Conservation (phyloP, 345 rosid genomes). For the Combretum micranthum region DNA sequence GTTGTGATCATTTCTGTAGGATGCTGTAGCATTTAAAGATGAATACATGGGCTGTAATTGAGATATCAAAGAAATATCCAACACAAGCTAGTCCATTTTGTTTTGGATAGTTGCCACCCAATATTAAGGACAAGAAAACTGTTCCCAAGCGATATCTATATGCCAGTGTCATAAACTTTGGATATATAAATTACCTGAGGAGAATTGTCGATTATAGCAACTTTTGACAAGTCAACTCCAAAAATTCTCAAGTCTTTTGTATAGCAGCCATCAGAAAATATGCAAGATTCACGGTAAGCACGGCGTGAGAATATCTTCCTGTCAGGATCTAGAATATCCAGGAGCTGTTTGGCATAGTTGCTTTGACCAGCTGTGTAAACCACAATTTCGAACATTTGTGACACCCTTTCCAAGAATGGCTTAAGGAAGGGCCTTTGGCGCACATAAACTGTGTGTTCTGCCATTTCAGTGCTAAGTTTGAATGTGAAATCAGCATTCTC, state of each 20-base stretch:
- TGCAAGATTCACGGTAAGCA: constrained; percentile 18
- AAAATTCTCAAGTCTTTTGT: constrained; percentile 18
- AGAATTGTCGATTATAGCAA: constrained; percentile 18
- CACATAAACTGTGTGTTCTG: constrained; percentile 20
- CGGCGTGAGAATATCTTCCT: constrained; percentile 21
- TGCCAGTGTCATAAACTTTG: background rate
- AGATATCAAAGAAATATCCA: background rate
- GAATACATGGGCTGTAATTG: background rate
- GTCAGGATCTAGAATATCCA: constrained; percentile 21
- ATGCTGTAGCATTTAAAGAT: background rate
- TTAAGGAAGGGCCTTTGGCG: constrained; percentile 19
- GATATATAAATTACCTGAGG: constrained; percentile 15
- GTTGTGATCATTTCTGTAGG: background rate
- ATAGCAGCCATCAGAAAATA: constrained; percentile 15
- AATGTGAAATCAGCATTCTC: constrained; percentile 19
- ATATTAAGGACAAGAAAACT: too few species aligned
- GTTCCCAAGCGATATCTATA: too few species aligned
- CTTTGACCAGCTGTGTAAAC: constrained; percentile 21
- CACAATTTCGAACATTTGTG: constrained; percentile 22
- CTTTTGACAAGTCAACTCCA: constrained; percentile 16
- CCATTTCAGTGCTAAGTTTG: constrained; percentile 12
- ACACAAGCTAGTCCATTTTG: too few species aligned
- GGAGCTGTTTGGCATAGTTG: constrained; percentile 17
- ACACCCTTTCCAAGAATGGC: constrained; percentile 21
- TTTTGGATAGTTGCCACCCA: too few species aligned